Evolutionary conservation across 768 basidiomycete species (phyloP).

Genomic region (Symmetrospora coprosmae): DNA sequence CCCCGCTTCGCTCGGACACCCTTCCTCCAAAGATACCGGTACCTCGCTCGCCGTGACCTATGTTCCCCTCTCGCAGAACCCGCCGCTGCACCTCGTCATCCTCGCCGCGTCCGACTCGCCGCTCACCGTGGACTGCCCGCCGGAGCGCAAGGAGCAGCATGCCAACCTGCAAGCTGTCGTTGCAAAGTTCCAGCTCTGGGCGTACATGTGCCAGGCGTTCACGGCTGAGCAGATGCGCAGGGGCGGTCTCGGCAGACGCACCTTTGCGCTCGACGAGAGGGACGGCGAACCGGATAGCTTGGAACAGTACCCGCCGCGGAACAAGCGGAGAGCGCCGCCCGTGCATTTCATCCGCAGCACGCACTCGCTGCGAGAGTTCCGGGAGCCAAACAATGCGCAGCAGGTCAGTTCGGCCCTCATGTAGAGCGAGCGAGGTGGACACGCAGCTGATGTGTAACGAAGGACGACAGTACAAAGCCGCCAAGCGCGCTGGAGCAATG

Average conservation of each 20-base stretch:
- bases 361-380: conserved; percentile 16
- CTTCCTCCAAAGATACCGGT: neutral
- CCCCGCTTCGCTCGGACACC: neutral
- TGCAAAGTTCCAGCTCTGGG: conserved; percentile 20
- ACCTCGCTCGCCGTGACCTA: neutral
- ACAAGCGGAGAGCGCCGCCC: conserved; percentile 13
- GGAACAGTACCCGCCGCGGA: neutral
- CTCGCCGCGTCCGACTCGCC: conserved; percentile 14
- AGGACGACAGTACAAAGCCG: neutral
- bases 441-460: neutral
- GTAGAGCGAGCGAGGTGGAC: neutral
- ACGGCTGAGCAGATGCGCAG: conserved; percentile 11
- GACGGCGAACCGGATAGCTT: conserved; percentile 5
- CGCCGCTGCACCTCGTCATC: conserved; percentile 16
- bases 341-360: conserved; percentile 13
- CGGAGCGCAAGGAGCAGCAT: conserved; percentile 3
- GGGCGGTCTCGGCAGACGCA: conserved; percentile 1
- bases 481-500: conserved; percentile 8
- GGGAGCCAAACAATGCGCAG: conserved; percentile 11
- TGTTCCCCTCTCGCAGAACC: conserved; percentile 4
- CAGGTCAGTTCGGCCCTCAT: neutral
- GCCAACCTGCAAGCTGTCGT: conserved; percentile 8
- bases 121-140: conserved; percentile 20
- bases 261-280: conserved; percentile 17
- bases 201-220: conserved; percentile 22